These are phyloP conservation scores for Vigna nakashimae DNA, from an alignment of 306 rosid species.

Conservation along the genomic window DNA sequence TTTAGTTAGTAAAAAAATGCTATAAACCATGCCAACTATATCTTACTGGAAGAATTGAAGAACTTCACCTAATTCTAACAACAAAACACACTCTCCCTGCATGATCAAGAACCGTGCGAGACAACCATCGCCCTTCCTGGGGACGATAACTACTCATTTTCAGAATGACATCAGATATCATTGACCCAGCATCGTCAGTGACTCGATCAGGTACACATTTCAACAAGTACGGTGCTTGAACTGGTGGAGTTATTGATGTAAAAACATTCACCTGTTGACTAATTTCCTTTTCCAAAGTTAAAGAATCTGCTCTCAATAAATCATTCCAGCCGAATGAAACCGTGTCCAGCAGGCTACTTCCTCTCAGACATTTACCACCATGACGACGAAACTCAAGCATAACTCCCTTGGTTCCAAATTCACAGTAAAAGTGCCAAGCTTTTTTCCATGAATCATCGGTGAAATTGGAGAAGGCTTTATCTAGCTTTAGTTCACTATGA, in stretches of 20 bases:
- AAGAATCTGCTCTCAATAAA: slow-evolving; percentile 75
- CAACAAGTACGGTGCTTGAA: slow-evolving; percentile 84
- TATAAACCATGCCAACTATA: slow-evolving; percentile 4
- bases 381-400: slow-evolving; percentile 56
- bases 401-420: slow-evolving; percentile 91
- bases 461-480: slow-evolving; percentile 60
- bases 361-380: slow-evolving; percentile 69
- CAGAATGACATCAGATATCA: slow-evolving; percentile 87
- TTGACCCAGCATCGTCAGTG: slow-evolving; percentile 89
- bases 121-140: slow-evolving; percentile 98
- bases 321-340: slow-evolving; percentile 76
- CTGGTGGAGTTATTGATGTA: slow-evolving; percentile 87
- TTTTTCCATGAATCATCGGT: slow-evolving; percentile 66
- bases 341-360: slow-evolving; percentile 56
- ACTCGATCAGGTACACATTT: slow-evolving; percentile 93
- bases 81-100: slow-evolving; percentile 95
- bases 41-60: slow-evolving; percentile 16
- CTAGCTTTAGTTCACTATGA: slow-evolving; percentile 80
- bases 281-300: slow-evolving; percentile 66
- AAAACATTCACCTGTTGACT: slow-evolving; percentile 58
- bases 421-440: slow-evolving; percentile 91
- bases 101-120: slow-evolving; percentile 95
- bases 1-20: slow-evolving; percentile 12
- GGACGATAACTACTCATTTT: slow-evolving; percentile 82
- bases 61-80: slow-evolving; percentile 72